These are phyloP conservation scores for Thalassia testudinum DNA, from an alignment of 116 monocot genomes.

Conservation along the genomic window DNA sequence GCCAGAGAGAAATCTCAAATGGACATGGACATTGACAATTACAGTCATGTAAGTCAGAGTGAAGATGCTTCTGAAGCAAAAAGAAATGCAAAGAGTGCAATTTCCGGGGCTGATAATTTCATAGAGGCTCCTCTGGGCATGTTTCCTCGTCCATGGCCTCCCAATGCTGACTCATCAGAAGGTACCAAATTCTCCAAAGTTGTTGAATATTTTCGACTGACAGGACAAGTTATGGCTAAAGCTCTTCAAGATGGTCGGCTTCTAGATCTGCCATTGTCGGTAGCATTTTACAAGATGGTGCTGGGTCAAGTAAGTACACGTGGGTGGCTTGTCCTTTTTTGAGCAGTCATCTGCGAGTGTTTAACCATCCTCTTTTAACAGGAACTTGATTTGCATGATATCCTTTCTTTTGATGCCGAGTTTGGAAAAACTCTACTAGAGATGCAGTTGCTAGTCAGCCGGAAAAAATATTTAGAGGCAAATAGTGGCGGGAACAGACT, in stretches of 20 bases:
- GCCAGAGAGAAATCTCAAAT: slow-evolving; percentile 26
- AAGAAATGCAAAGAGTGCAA: slow-evolving; percentile 14
- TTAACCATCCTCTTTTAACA: slow-evolving; percentile 6
- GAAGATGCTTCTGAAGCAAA: slow-evolving; percentile 20
- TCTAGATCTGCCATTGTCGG: slow-evolving; percentile 75
- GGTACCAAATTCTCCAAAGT: slow-evolving; percentile 64
- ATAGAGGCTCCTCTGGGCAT: slow-evolving; percentile 72
- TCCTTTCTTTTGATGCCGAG: slow-evolving; percentile 84
- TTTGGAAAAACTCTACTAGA: slow-evolving; percentile 93
- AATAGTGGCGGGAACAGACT: slow-evolving; percentile 14
- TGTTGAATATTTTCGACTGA: slow-evolving; percentile 72
- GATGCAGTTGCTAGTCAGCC: slow-evolving; percentile 61
- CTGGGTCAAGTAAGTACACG: slow-evolving; percentile 64
- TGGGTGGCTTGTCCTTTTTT: too few species aligned
- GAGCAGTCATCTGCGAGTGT: too few species aligned
- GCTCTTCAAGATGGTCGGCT: slow-evolving; percentile 97
- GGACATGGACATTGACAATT: slow-evolving; percentile 2
- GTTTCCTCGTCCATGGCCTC: slow-evolving; percentile 89
- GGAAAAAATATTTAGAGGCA: slow-evolving; percentile 14
- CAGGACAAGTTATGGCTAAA: slow-evolving; percentile 87
- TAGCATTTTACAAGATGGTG: slow-evolving; percentile 79
- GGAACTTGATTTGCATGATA: slow-evolving; percentile 91
- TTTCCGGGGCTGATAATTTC: slow-evolving; percentile 20
- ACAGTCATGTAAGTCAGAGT: too few species aligned
- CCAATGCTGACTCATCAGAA: slow-evolving; percentile 47